Percentiles rank a stretch among this genome's conserved stretches.
phyloP scores from a whole-genome alignment of 768 basidiomycete species.

The Psilocybe sp. region DNA sequence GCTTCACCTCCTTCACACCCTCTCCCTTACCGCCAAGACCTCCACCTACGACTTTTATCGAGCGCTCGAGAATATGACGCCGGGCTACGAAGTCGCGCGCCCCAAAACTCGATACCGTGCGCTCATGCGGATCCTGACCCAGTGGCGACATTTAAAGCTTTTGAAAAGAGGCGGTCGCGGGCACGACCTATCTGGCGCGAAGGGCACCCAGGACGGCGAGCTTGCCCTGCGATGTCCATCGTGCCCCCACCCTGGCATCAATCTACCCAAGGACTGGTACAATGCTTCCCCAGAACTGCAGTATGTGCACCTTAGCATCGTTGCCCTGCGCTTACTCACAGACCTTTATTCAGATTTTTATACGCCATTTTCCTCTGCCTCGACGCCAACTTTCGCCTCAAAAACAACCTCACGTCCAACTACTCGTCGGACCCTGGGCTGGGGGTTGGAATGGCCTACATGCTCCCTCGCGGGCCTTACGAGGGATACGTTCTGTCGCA shows the following conservation, averaged over 20 bases:
- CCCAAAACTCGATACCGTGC: neutral
- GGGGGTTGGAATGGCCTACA: conserved; percentile 7
- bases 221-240: conserved; percentile 21
- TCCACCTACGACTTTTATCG: conserved; percentile 5
- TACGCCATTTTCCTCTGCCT: conserved; percentile 6
- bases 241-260: conserved; percentile 20
- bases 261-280: conserved; percentile 14
- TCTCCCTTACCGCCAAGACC: conserved; percentile 1
- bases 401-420: conserved; percentile 8
- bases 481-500: conserved; percentile 8
- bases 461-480: conserved; percentile 4
- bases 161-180: conserved; percentile 21
- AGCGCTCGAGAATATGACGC: conserved; percentile 1
- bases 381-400: conserved; percentile 12
- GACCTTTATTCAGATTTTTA: too few species aligned
- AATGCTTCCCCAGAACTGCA: too few species aligned
- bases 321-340: too few species aligned
- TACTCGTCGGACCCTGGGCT: conserved; percentile 9
- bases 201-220: conserved; percentile 9
- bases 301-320: too few species aligned
- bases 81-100: neutral
- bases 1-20: neutral
- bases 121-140: conserved; percentile 1
- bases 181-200: conserved; percentile 6
- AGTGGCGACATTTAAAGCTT: conserved; percentile 19